A percentile compares a stretch with the other conserved stretches of the same genome.
These are phyloP conservation scores for Lasiodiplodia hormozganensis DNA, from an alignment of 2,329 filamentous ascomycete genomes.

Conservation along the genomic window DNA sequence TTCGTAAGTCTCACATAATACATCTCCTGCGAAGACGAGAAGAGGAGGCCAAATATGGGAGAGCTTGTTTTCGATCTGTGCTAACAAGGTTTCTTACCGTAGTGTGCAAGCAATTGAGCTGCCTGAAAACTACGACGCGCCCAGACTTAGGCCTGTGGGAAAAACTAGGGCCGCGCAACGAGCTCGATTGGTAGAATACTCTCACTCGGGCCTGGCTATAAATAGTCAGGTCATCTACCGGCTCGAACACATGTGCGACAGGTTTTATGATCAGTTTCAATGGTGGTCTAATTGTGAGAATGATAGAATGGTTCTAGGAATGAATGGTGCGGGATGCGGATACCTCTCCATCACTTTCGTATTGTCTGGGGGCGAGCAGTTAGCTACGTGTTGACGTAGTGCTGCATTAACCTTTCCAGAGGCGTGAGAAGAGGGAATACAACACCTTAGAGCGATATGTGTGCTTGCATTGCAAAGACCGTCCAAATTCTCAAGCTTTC, in stretches of 20 bases:
- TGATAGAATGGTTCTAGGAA: not conserved
- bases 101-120: slow-evolving; percentile 28
- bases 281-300: not conserved
- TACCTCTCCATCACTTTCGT: not conserved
- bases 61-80: not conserved
- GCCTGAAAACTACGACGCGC: slow-evolving; percentile 6
- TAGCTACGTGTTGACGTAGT: not conserved
- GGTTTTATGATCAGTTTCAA: too few species aligned
- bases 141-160: slow-evolving; percentile 1
- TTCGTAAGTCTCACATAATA: slow-evolving; percentile 30
- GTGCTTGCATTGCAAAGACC: not conserved
- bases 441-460: not conserved
- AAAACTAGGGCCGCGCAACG: slow-evolving; percentile 5
- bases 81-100: not conserved
- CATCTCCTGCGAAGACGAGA: not conserved
- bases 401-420: not conserved
- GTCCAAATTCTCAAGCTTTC: not conserved
- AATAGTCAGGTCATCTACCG: not conserved
- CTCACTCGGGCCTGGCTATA: not conserved
- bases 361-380: not conserved
- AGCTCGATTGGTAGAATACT: slow-evolving; percentile 13
- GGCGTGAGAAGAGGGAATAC: not conserved
- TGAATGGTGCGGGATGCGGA: not conserved
- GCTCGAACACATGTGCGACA: not conserved
- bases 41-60: not conserved